phyloP scores from a whole-genome alignment of 176 grass and related monocot species.

The Areca catechu region DNA sequence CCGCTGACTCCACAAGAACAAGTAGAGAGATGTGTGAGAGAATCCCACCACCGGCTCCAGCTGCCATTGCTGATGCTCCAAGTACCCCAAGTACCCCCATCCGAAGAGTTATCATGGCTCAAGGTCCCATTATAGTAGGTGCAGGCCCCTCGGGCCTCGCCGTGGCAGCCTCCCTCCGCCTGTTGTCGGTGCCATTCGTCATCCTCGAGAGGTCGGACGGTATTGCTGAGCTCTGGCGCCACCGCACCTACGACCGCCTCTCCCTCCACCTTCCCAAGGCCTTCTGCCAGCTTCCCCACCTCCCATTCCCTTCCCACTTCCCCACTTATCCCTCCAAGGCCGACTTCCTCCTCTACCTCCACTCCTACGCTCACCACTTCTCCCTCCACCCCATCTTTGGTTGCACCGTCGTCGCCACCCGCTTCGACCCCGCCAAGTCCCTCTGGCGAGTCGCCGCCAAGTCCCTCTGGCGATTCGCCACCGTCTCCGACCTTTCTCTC shows the following conservation, averaged over 20 bases:
- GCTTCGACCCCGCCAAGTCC: slow-evolving; percentile 26
- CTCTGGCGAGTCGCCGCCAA: slow-evolving; percentile 65
- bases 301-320: slow-evolving; percentile 58
- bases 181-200: slow-evolving; percentile 39
- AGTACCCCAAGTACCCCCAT: slow-evolving; percentile 2
- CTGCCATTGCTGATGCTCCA: background rate
- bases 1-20: background rate
- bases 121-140: slow-evolving; percentile 84
- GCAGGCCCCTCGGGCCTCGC: slow-evolving; percentile 81
- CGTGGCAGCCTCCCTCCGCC: slow-evolving; percentile 67
- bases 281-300: slow-evolving; percentile 79
- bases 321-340: slow-evolving; percentile 65
- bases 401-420: slow-evolving; percentile 39
- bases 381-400: slow-evolving; percentile 49
- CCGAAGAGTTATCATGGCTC: slow-evolving; percentile 14
- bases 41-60: background rate
- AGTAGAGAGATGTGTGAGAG: background rate
- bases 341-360: slow-evolving; percentile 76
- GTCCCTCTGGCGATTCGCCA: slow-evolving; percentile 50
- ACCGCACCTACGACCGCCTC: slow-evolving; percentile 81
- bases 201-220: slow-evolving; percentile 72
- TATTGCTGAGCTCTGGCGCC: slow-evolving; percentile 77
- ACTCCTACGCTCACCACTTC: slow-evolving; percentile 59
- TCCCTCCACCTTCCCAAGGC: slow-evolving; percentile 79
- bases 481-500: background rate